Percentiles rank a stretch among this genome's conserved stretches.
These are phyloP conservation scores for Pythium sukuiense DNA, from an alignment of 352 stramenopile species.

Conservation along the genomic window DNA sequence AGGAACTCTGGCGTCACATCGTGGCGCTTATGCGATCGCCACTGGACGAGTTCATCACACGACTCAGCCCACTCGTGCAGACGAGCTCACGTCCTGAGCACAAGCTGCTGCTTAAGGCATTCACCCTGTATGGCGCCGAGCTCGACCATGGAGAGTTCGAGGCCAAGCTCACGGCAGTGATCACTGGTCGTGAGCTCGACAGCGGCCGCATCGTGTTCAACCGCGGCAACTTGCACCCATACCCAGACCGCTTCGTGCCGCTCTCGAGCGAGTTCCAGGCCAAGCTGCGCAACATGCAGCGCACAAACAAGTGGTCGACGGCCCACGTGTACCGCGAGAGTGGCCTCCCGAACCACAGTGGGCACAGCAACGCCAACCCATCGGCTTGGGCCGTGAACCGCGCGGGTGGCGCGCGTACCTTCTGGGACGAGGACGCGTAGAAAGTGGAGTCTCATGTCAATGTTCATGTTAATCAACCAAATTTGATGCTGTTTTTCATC, in stretches of 20 bases:
- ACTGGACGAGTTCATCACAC: slow-evolving; percentile 26
- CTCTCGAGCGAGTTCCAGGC: slow-evolving; percentile 15
- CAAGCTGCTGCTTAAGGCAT: slow-evolving; percentile 51
- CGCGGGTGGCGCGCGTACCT: slow-evolving; percentile 18
- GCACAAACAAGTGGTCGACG: slow-evolving; percentile 19
- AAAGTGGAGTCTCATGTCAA: neutral
- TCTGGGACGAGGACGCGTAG: slow-evolving; percentile 18
- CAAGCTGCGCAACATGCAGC: slow-evolving; percentile 15
- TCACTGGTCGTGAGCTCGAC: slow-evolving; percentile 42
- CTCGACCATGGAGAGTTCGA: slow-evolving; percentile 38
- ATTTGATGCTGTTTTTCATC: too few species aligned
- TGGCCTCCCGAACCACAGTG: slow-evolving; percentile 36
- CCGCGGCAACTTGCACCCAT: slow-evolving; percentile 54
- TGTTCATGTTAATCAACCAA: neutral
- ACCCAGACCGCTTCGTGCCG: slow-evolving; percentile 36
- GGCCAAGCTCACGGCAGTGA: slow-evolving; percentile 46
- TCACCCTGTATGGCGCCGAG: slow-evolving; percentile 35
- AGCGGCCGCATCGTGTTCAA: slow-evolving; percentile 53
- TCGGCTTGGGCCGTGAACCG: slow-evolving; percentile 34
- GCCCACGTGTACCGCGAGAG: slow-evolving; percentile 47
- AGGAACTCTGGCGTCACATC: slow-evolving; percentile 40
- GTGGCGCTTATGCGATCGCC: slow-evolving; percentile 19
- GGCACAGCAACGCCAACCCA: slow-evolving; percentile 46
- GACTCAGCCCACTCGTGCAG: slow-evolving; percentile 23
- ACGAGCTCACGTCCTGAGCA: slow-evolving; percentile 37